A percentile compares a stretch with the other conserved stretches of the same genome.
phyloP scores from a whole-genome alignment of 306 rosid genomes.

The Oxytropis ochrocephala region DNA sequence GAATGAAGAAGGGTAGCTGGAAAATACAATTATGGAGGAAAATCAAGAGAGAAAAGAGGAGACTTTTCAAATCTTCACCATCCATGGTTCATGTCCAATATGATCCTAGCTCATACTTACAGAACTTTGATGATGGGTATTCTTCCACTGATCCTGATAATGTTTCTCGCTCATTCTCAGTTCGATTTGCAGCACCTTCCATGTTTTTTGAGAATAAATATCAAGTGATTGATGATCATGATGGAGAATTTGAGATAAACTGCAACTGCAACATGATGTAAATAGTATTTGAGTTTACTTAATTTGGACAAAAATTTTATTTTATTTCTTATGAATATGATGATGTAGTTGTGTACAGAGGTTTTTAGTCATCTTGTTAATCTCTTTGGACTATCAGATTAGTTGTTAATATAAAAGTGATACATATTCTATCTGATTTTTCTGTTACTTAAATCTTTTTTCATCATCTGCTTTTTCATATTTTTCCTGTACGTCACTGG shows the following conservation, averaged over 20 bases:
- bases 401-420: too few species aligned
- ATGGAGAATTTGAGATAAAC: not conserved
- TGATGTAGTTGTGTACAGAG: too few species aligned
- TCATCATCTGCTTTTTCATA: too few species aligned
- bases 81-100: slow-evolving; percentile 36
- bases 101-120: slow-evolving; percentile 50
- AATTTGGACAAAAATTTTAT: not conserved
- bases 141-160: slow-evolving; percentile 40
- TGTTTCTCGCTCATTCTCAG: slow-evolving; percentile 62
- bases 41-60: slow-evolving; percentile 55
- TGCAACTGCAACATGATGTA: not conserved
- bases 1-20: slow-evolving; percentile 21
- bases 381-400: too few species aligned
- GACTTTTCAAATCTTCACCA: slow-evolving; percentile 30
- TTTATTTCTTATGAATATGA: too few species aligned
- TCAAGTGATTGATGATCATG: not conserved
- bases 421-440: too few species aligned
- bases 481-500: too few species aligned
- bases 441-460: too few species aligned
- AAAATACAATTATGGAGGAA: slow-evolving; percentile 42
- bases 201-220: slow-evolving; percentile 15
- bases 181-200: slow-evolving; percentile 58
- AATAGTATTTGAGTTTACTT: not conserved
- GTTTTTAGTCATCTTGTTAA: too few species aligned
- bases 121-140: slow-evolving; percentile 63